These are phyloP conservation scores for Spinacia oleracea DNA, from an alignment of 179 eudicot genomes.

Conservation along the genomic window DNA sequence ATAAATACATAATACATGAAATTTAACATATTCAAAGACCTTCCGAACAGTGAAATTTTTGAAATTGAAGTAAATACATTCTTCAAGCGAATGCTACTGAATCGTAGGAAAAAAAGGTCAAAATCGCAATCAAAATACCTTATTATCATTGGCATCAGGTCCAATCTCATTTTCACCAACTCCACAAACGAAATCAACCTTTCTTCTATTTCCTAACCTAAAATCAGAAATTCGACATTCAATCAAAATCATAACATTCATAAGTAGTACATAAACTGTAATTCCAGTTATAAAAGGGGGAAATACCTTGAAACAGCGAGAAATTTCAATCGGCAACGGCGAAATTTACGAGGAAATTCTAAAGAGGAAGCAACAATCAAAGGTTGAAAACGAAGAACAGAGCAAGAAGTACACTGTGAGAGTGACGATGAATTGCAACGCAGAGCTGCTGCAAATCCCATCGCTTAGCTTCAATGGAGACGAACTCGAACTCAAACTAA, in stretches of 20 bases:
- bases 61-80: no score
- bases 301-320: slow-evolving; percentile 35
- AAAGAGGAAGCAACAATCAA: slow-evolving; percentile 22
- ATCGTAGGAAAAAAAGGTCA: neutral
- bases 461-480: slow-evolving; percentile 19
- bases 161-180: slow-evolving; percentile 50
- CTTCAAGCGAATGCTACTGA: neutral
- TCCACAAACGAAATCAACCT: slow-evolving; percentile 51
- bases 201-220: slow-evolving; percentile 41
- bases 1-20: neutral
- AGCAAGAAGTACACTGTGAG: slow-evolving; percentile 35
- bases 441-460: slow-evolving; percentile 42
- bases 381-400: slow-evolving; percentile 35
- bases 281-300: neutral
- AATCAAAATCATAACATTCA: neutral
- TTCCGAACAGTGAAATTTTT: neutral
- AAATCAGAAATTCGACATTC: neutral
- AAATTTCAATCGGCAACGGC: slow-evolving; percentile 17
- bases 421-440: slow-evolving; percentile 43
- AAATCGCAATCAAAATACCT: slow-evolving; percentile 38
- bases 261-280: neutral
- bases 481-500: neutral
- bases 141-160: slow-evolving; percentile 53
- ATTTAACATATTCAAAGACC: neutral
- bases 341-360: slow-evolving; percentile 17